Evolutionary conservation across 495 filamentous ascomycete genomes (phyloP).

Genomic region (Penicillium verhagenii): DNA sequence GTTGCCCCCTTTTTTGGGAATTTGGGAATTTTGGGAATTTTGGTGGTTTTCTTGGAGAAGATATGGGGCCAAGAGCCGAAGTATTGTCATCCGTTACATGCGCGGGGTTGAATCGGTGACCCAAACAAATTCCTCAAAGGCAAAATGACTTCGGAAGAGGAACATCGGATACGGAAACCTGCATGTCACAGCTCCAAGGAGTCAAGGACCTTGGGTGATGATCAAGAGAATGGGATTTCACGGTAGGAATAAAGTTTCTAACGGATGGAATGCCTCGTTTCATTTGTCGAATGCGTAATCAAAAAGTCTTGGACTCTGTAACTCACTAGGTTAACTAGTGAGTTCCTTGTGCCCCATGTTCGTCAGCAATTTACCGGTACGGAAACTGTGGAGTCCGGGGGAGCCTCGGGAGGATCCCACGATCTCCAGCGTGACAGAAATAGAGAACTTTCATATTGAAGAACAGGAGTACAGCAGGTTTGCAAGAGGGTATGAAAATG

Average conservation of each 20-base stretch:
- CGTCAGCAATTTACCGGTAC: not conserved
- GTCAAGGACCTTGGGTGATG: not conserved
- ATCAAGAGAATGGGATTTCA: not conserved
- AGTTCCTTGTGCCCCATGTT: not conserved
- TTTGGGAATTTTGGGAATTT: not conserved
- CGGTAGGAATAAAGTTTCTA: not conserved
- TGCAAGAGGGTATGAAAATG: no score
- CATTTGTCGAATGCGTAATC: not conserved
- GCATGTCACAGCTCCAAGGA: no score
- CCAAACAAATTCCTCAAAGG: not conserved
- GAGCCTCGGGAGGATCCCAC: slow-evolving; percentile 1
- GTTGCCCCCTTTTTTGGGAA: not conserved
- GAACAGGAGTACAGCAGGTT: no score
- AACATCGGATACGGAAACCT: not conserved
- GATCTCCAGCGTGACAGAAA: not conserved
- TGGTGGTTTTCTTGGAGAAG: not conserved
- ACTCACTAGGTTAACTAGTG: no score
- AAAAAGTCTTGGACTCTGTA: no score
- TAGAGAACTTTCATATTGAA: no score
- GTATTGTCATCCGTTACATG: not conserved
- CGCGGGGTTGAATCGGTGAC: not conserved
- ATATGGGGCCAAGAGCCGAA: not conserved
- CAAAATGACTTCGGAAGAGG: not conserved
- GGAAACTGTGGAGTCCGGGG: slow-evolving; percentile 13
- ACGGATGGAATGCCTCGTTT: not conserved